A percentile compares a stretch with the other conserved stretches of the same genome.
Evolutionary conservation across 495 filamentous ascomycete genomes (phyloP).

Genomic region (Hypoxylon subgilvum): DNA sequence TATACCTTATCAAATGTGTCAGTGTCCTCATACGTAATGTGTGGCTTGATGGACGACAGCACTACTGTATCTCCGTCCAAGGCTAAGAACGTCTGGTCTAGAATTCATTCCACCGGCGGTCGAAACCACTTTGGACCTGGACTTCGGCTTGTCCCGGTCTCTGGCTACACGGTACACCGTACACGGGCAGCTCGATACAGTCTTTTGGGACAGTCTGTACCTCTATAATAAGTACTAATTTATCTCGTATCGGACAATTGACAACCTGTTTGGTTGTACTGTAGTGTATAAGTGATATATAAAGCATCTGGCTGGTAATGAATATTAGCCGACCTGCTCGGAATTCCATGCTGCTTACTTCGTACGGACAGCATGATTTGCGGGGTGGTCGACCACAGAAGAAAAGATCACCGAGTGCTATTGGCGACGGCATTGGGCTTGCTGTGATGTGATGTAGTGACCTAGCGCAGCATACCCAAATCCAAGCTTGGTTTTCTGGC

Average conservation of each 20-base stretch:
- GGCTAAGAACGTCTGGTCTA: too few species aligned
- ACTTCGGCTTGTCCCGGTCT: too few species aligned
- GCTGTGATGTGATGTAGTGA: conserved; percentile 26
- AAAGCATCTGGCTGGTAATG: not conserved
- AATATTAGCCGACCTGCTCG: conserved; percentile 13
- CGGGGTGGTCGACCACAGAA: conserved; percentile 20
- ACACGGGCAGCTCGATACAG: too few species aligned
- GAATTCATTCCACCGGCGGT: too few species aligned
- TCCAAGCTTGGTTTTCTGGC: conserved; percentile 4
- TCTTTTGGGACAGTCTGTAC: too few species aligned
- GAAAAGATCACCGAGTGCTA: conserved; percentile 26
- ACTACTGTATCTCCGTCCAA: too few species aligned
- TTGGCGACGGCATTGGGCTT: conserved; percentile 16
- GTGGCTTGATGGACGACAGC: conserved; percentile 7
- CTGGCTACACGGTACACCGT: too few species aligned
- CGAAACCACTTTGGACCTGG: too few species aligned
- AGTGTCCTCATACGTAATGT: conserved; percentile 32
- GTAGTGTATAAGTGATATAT: not conserved
- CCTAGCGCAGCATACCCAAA: conserved; percentile 10
- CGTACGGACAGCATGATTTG: conserved; percentile 27
- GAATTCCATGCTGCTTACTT: conserved; percentile 27
- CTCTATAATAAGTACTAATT: too few species aligned
- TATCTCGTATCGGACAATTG: too few species aligned
- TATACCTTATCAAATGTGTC: not conserved
- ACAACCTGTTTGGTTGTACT: too few species aligned